Base-by-base conservation (phyloP, 495 filamentous ascomycete species). In the Venustampulla echinocandica region DNA sequence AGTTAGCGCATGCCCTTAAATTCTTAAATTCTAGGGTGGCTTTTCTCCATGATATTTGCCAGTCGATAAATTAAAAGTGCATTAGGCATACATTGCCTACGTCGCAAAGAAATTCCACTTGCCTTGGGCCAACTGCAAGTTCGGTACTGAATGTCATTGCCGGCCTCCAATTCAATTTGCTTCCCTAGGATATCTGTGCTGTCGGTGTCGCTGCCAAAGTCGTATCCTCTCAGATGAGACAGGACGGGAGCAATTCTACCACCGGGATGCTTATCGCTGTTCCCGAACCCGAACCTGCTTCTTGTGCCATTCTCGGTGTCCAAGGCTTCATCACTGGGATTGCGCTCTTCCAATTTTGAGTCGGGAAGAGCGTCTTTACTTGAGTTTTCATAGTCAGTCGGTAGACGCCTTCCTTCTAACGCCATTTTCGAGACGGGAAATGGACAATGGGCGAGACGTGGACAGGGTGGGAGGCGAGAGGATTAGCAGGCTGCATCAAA, bases 121-220 rank as follows among this genome's bases (percentile, higher is more conserved):
- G 86, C 85, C 77, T 93, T 93, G 58, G 80, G 81, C 87, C 87
- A 94, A 53, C 80, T 87, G 68, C 87, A 94, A 27, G 86, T 94
- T 20, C 86, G 72, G 59, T 94, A 94, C 64, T 90, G 80, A 68
- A 94, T 90, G 14, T 80, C 76, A 64, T 82, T 80, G 28, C 72
- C 77, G n/a, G 80, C 74, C 60, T 94, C 87, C 53, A 85, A 53
- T 40, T 82, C 85, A 47, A 87, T 75, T 65, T 93, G 87, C 65
- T 81, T 80, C 34, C 77, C 79, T 13, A 92, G 60, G 21, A 71
- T 69, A 22, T 69, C 65, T 23, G 53, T 64, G 28, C 66, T 62
- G 2, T 64, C 63, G 34, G 68, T 65, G 24, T 58, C 60, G 38
- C 10, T 21, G 7, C 43, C 46, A 17, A 50, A 43, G 24, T 53